Evolutionary conservation across 805 yeast species (phyloP), one percentile per base, ranked within the genome.

Genomic region (Sungouiozyma ichnusensis): DNA sequence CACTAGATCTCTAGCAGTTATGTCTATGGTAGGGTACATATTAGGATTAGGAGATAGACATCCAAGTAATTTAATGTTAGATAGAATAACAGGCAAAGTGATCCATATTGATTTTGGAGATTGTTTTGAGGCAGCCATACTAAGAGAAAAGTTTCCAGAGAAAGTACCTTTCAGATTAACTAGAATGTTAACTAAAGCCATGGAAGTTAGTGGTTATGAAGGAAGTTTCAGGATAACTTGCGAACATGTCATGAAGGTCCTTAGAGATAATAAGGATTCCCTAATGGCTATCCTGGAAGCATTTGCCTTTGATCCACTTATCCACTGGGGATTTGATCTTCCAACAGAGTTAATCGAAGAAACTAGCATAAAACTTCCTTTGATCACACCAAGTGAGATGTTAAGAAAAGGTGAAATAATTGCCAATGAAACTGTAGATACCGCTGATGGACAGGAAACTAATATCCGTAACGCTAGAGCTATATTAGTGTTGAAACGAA

Each of bases 181-280:
- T 0, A 71, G 97, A 61, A 90, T 90, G 98, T 71, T 92, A 48
- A 87, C 94, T 27, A 87, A 87, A 62, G 98, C 97, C 0, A 90
- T 92, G 96, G 98, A 92, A 60, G 97, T 92, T 3, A 84, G 95
- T 64, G 97, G 97, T 6, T 87, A 92, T 47, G 97, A 92, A 63
- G 98, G 98, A 3, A 84, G 95, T 27, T 90, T 85, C 72, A 73
- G 97, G 52, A 88, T 90, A 35, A 88, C 97, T 0, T 85, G 96
- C 64, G 97, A 90, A 57, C 87, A 90, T 62, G 97, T 90, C 3
- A 88, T 92, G 96, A 72, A 92, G 46, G 92, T 92, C 2, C 66
- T 92, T 41, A 72, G 98, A 51, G 92, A 82, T 49, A 92, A 92
- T 63, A 85, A 85, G 51, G 98, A 90, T 60, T 90, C 97, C 0